Evolutionary conservation across 225 moss, liverwort and hornwort genomes (phyloP).

Genomic region (Polytrichum formosum): DNA sequence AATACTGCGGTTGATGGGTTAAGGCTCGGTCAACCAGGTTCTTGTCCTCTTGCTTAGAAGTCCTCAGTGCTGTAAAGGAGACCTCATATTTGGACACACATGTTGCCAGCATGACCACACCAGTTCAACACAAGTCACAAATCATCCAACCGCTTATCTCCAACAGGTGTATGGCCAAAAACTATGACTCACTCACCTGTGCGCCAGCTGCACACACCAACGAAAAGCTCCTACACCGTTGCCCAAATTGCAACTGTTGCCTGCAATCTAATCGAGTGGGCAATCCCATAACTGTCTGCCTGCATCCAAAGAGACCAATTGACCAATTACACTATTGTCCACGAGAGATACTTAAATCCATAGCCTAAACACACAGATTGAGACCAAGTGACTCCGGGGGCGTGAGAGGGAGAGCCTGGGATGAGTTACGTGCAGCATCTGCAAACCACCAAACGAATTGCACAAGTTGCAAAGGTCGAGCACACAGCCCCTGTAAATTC

Average conservation of each 20-base stretch:
- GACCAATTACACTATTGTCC: background rate
- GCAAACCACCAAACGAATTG: conserved; percentile 1
- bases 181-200: background rate
- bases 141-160: background rate
- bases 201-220: background rate
- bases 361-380: background rate
- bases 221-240: background rate
- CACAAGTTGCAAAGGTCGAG: background rate
- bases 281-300: background rate
- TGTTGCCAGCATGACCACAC: background rate
- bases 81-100: background rate
- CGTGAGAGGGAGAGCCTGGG: conserved; percentile 3
- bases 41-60: no score
- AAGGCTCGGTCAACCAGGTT: background rate
- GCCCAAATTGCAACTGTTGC: background rate
- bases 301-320: background rate
- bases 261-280: background rate
- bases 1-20: background rate
- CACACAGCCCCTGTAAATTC: no score
- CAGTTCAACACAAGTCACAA: background rate
- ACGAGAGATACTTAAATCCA: background rate
- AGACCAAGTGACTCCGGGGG: background rate
- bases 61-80: background rate
- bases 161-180: background rate
- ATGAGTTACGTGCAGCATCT: background rate